Conservation (phyloP, 2,329 filamentous ascomycete species). For the Periglandula ipomoeae region DNA sequence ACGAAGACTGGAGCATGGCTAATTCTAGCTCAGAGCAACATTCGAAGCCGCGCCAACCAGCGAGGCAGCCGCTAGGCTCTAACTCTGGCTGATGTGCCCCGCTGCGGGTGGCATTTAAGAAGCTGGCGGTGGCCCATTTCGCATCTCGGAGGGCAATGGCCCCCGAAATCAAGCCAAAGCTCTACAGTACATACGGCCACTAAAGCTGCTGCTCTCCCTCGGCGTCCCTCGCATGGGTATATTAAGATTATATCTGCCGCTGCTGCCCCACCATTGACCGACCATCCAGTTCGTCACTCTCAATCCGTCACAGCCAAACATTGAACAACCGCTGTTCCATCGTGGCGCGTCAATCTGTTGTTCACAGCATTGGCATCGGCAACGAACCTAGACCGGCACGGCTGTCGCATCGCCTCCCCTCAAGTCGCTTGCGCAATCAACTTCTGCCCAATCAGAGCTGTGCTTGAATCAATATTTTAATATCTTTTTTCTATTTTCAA, state of each 20-base stretch:
- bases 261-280: slow-evolving; percentile 3
- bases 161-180: no score
- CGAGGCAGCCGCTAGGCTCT: not conserved
- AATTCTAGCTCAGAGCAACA: not conserved
- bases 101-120: no score
- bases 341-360: slow-evolving; percentile 2
- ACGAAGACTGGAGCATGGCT: not conserved
- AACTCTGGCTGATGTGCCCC: no score
- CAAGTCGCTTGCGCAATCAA: not conserved
- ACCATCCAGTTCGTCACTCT: not conserved
- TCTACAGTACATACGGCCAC: no score
- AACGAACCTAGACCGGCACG: not conserved
- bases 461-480: not conserved
- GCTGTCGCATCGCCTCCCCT: not conserved
- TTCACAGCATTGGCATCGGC: not conserved
- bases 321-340: not conserved
- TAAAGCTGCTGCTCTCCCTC: no score
- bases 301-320: not conserved
- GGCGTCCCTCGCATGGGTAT: no score
- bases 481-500: not conserved
- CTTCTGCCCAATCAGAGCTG: not conserved
- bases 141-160: no score
- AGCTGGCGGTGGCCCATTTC: no score
- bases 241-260: slow-evolving; percentile 1
- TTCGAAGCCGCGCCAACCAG: not conserved